Evolutionary conservation across 805 yeast species (phyloP), one percentile per base, ranked within the genome.

Genomic region (Dipodascopsis uninucleata): DNA sequence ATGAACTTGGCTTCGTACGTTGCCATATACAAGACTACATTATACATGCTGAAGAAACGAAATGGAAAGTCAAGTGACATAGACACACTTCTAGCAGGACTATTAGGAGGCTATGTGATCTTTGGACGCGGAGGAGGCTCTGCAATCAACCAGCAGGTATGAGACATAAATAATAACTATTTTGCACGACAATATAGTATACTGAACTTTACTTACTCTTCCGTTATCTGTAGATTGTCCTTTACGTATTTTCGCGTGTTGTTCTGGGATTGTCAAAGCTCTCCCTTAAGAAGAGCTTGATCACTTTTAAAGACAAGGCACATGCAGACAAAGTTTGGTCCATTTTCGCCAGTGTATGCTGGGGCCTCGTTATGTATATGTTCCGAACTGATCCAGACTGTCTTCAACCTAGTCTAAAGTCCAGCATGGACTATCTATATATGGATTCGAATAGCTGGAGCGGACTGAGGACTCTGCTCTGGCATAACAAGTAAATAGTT

Each of bases 321-420:
- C 49, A n/a, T n/a, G 48, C 31, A 38, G 22, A 22, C 55, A 34
- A 45, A 3, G 61, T 74, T 0, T 84, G 88, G 87, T 68, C 75
- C 34, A 60, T 74, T 35, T 76, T 79, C 55, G 81, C 88, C 1
- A 77, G 81, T 12, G 48, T 78, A 5, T 70, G 78, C 6, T 84
- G 94, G 94, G 90, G 81, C 0, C 59, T 75, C 21, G 85, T 82
- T 29, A 82, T 84, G 89, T 71, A 75, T 57, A 68, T 84, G 39
- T 83, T 82, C 62, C 74, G 81, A 45, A 68, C 70, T 47, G 81
- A 82, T 53, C 81, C 82, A 2, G 72, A 72, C 29, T 72, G 74
- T 53, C 68, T 85, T 35, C 90, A 83, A 58, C 71, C 74, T 39
- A 75, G 84, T 1, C 67, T 84, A 70, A 72, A 82, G 51, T 76